Evolutionary conservation across 1,284 basidiomycete species (phyloP), one percentile per base, ranked within the genome.

Genomic region (Rhodotorula sp.): DNA sequence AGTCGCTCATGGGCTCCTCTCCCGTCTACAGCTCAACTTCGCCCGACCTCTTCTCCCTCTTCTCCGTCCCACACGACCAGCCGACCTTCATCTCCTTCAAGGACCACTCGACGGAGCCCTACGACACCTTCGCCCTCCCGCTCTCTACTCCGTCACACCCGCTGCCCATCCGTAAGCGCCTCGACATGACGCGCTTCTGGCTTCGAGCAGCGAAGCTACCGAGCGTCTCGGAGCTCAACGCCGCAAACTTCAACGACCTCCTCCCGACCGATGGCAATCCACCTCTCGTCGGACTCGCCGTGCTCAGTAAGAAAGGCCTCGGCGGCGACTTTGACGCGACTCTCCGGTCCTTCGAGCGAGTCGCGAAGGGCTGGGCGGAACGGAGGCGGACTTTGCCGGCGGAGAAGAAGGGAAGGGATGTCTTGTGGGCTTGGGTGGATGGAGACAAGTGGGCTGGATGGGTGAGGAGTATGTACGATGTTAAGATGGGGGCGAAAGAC

Each of bases 371-470:
- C 67, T 94, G 91, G 92, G 84, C 77, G 53, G 76, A 76, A 58
- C 79, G 80, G 20, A 79, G 80, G 78, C 61, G 40, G 30, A 66
- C 40, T 47, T 20, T 30, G 8, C 40, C 26, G 11, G 40, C 57
- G 53, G 46, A 52, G 28, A 40, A 65, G 40, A 79, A 78, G 54
- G 81, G 79, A 15, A 82, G 86, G 58, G 86, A 88, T 22, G 88
- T 94, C 0, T 85, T 92, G 62, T 95, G 94, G 80, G 85, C 88
- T 13, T 91, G 88, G 87, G 92, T 94, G 85, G 90, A 95, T 77
- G 85, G 83, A 0, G 86, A 86, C 31, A 85, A 84, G 78, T 94
- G 92, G 92, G 83, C 81, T 26, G 87, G 85, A 64, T 95, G 92
- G 92, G 82, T 94, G 80, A 91, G 89, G 83, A 87, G 87, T 73